These are phyloP conservation scores for Penicillium sp. DNA, from an alignment of 2,329 filamentous ascomycete species.

Conservation along the genomic window DNA sequence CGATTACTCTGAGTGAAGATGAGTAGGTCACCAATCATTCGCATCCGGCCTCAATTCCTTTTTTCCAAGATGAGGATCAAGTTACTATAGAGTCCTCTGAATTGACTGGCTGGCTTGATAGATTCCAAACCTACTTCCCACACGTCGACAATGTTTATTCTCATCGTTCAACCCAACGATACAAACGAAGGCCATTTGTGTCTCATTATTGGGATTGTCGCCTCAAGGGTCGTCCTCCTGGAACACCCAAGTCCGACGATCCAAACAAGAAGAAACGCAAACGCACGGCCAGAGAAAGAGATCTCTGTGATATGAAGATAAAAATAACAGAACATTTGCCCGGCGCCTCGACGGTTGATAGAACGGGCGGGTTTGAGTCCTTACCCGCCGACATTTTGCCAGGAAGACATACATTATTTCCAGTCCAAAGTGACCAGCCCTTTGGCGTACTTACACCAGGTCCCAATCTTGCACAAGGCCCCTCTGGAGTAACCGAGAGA, in stretches of 20 bases:
- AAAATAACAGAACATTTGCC: conserved; percentile 82
- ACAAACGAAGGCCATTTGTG: conserved; percentile 81
- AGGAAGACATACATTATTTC: conserved; percentile 30
- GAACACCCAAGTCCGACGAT: conserved; percentile 78
- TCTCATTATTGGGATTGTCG: conserved; percentile 86
- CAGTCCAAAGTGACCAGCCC: conserved; percentile 26
- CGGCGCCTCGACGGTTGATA: conserved; percentile 33
- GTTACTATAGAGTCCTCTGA: not conserved
- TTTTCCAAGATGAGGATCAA: not conserved
- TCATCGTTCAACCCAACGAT: conserved; percentile 77
- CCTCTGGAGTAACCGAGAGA: conserved; percentile 55
- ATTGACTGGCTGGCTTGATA: conserved; percentile 35
- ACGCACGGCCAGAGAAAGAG: conserved; percentile 72
- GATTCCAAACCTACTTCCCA: conserved; percentile 79
- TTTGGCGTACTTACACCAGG: conserved; percentile 52
- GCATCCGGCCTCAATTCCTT: not conserved
- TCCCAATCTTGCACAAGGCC: conserved; percentile 44
- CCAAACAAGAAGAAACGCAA: conserved; percentile 83
- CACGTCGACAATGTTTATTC: conserved; percentile 86
- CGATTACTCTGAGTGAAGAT: conserved; percentile 72
- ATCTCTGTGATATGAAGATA: conserved; percentile 86
- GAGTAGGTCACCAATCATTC: conserved; percentile 57
- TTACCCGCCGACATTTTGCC: conserved; percentile 28
- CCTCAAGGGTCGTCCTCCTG: conserved; percentile 76
- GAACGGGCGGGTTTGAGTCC: conserved; percentile 22